Percentiles rank a stretch among this genome's conserved stretches.
Conservation (phyloP, 257 asterid species). For the Forsythia viridissima region DNA sequence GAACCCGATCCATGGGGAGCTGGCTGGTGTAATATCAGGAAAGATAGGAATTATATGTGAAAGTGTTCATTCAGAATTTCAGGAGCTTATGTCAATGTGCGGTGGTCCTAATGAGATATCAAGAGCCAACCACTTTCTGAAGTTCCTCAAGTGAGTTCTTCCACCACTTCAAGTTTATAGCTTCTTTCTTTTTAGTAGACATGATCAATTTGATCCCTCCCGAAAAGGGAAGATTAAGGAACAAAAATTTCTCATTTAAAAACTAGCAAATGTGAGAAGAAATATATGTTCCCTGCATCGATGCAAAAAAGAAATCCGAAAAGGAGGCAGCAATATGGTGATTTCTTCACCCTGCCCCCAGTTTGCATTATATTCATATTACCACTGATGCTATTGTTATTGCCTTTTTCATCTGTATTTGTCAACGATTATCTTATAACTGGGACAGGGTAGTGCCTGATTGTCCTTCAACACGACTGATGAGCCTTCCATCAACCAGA, state of each 20-base stretch:
- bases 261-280: slow-evolving; percentile 11
- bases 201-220: not conserved
- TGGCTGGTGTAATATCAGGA: slow-evolving; percentile 44
- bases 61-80: slow-evolving; percentile 72
- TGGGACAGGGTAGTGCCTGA: slow-evolving; percentile 78
- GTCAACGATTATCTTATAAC: slow-evolving; percentile 23
- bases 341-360: not conserved
- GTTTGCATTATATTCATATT: not conserved
- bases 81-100: slow-evolving; percentile 78
- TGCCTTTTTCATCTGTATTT: slow-evolving; percentile 1
- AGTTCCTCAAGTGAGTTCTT: slow-evolving; percentile 68
- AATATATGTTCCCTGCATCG: not conserved
- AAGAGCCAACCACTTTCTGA: slow-evolving; percentile 68
- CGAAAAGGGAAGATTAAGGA: not conserved
- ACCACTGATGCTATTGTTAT: slow-evolving; percentile 7
- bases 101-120: slow-evolving; percentile 88
- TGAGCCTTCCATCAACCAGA: slow-evolving; percentile 80
- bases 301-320: not conserved
- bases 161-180: not conserved
- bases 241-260: not conserved
- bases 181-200: slow-evolving; percentile 5
- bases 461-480: slow-evolving; percentile 73
- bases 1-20: slow-evolving; percentile 62
- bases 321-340: slow-evolving; percentile 5
- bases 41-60: slow-evolving; percentile 80